Base-by-base conservation (phyloP, 2,329 filamentous ascomycete species). In the Periconia macrospinosa region DNA sequence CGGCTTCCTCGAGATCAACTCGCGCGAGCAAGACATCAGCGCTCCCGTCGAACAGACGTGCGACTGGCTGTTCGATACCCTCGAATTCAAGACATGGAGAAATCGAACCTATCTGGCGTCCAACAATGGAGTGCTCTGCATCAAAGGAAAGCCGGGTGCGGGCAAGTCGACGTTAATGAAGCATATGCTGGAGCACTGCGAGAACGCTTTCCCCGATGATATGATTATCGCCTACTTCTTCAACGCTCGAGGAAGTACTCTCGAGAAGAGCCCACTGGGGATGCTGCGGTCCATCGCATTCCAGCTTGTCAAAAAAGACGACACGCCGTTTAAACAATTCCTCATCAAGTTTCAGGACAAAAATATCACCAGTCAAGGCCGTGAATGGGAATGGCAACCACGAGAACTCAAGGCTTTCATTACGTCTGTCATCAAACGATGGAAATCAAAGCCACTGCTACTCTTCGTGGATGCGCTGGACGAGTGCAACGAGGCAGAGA, bases 401-500 rank as follows among this genome's bases (percentile, higher is more conserved):
- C 42, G n/a, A 47, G 43, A 52, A 20, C 49, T 52, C 5, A 45
- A 42, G 35, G 19, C 43, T 41, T 51, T 47, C 23, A 50, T 58
- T 9, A 50, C 45, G 41, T 43, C 51, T 19, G 59, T 63, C 18
- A 47, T 66, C 27, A 53, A 49, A 37, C 47, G 53, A n/a, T 47
- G 54, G 11, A 41, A 53, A 33, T 47, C 35, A 33, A 49, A 19
- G 15, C 59, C 53, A 35, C 41, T 66, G 15, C 41, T 58, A 14
- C 50, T 47, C 30, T 60, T 68, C 30, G 57, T 71, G 0, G 78
- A 81, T 52, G 79, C 79, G 0, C 67, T 81, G 2, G 79, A 82
- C 41, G 79, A 81, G 55, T 80, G 78, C 54, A 66, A 78, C 7
- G 74, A 78, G 46, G 49, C 59, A 2, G 63, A 81, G 45, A 64